Evolutionary conservation across 2,329 filamentous ascomycete species (phyloP).

Genomic region (Ceratocystis diversiconidia): DNA sequence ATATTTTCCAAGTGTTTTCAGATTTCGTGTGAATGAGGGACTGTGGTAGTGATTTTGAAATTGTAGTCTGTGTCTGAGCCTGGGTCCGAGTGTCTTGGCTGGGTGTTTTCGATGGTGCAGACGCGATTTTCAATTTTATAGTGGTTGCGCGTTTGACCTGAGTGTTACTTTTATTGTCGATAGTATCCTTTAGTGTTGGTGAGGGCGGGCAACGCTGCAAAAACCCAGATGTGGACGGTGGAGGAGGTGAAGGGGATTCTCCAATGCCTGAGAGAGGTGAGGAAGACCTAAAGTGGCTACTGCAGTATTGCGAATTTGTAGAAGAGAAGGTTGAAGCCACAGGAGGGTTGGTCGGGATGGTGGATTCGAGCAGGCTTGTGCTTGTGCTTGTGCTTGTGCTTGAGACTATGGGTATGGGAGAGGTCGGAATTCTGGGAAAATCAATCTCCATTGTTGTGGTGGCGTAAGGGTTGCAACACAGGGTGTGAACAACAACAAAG

Average conservation of each 20-base stretch:
- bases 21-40: not conserved
- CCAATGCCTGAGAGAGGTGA: constrained; percentile 42
- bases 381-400: not conserved
- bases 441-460: constrained; percentile 8
- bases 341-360: not conserved
- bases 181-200: not conserved
- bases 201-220: not conserved
- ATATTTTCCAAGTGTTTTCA: constrained; percentile 10
- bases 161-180: not conserved
- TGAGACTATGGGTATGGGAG: not conserved
- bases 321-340: not conserved
- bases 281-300: constrained; percentile 31
- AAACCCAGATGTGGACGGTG: constrained; percentile 13
- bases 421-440: constrained; percentile 13
- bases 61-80: not conserved
- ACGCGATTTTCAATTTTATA: constrained; percentile 1
- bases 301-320: not conserved
- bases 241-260: constrained; percentile 37
- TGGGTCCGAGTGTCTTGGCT: not conserved
- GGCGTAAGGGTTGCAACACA: not conserved
- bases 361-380: constrained; percentile 3
- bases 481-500: not conserved
- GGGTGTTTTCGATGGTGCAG: not conserved
- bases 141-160: not conserved
- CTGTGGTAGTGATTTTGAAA: not conserved